Conservation (phyloP, 768 basidiomycete species). For the Gymnopilus dilepis region DNA sequence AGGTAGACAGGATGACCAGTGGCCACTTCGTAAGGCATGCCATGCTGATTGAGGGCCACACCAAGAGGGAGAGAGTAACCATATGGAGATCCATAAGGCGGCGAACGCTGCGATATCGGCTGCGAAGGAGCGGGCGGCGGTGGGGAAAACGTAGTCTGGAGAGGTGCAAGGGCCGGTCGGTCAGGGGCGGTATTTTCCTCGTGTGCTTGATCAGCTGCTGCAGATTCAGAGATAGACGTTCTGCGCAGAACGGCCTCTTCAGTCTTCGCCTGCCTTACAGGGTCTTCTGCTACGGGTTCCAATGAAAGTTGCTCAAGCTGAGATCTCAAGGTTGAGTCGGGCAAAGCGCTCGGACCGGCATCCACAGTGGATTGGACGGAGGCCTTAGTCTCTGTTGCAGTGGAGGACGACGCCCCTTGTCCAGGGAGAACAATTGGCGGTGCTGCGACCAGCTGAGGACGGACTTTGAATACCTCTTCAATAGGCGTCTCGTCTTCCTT, state of each 20-base stretch:
- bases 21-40: constrained; percentile 81
- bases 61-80: constrained; percentile 68
- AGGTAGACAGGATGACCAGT: constrained; percentile 83
- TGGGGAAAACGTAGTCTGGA: constrained; percentile 50
- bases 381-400: constrained; percentile 12
- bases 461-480: constrained; percentile 65
- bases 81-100: constrained; percentile 73
- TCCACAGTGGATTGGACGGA: background rate
- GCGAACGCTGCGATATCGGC: constrained; percentile 47
- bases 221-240: constrained; percentile 28
- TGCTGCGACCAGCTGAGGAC: constrained; percentile 50
- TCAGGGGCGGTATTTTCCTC: constrained; percentile 28
- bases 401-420: constrained; percentile 16
- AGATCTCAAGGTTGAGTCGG: constrained; percentile 38
- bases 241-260: constrained; percentile 54
- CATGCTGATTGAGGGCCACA: constrained; percentile 73
- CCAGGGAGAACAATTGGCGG: constrained; percentile 37
- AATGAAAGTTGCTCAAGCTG: constrained; percentile 47
- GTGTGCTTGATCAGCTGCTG: constrained; percentile 27
- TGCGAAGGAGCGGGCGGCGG: constrained; percentile 34
- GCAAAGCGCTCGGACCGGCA: constrained; percentile 22
- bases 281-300: constrained; percentile 39
- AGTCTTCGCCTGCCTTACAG: constrained; percentile 44
- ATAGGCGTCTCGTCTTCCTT: constrained; percentile 43
- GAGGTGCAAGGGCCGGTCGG: constrained; percentile 42